Percentiles rank a stretch among this genome's conserved stretches.
These are phyloP conservation scores for Ogataea zsoltii DNA, from an alignment of 805 yeast species.

Conservation along the genomic window DNA sequence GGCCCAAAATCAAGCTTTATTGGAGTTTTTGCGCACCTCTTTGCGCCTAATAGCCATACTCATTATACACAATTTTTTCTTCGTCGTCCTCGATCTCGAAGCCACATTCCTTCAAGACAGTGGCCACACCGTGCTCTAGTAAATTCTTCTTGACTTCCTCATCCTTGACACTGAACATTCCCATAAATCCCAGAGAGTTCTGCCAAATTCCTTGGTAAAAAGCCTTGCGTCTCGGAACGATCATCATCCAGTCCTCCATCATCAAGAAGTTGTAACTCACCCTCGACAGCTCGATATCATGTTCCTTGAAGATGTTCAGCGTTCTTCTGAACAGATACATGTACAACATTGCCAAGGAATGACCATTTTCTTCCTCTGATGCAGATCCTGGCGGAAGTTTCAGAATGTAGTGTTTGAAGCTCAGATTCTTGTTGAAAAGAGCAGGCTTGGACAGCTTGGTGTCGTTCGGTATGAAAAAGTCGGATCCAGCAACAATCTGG, in stretches of 20 bases:
- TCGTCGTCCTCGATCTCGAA: constrained; percentile 56
- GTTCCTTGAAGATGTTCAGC: constrained; percentile 63
- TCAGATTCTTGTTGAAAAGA: constrained; percentile 55
- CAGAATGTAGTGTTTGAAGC: constrained; percentile 83
- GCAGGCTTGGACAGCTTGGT: constrained; percentile 49
- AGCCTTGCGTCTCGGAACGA: constrained; percentile 76
- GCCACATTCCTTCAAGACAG: constrained; percentile 65
- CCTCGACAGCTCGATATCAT: constrained; percentile 37
- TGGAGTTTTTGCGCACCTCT: neutral
- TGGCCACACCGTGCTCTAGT: constrained; percentile 45
- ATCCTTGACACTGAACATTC: constrained; percentile 75
- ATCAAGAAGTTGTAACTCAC: constrained; percentile 79
- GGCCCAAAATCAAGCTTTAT: too few species aligned
- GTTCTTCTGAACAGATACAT: constrained; percentile 71
- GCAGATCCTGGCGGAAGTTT: constrained; percentile 45
- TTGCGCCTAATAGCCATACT: constrained; percentile 57
- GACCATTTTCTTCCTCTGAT: constrained; percentile 46
- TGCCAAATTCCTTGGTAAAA: constrained; percentile 59
- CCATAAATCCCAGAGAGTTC: constrained; percentile 80
- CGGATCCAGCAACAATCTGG: constrained; percentile 41
- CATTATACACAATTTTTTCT: constrained; percentile 51
- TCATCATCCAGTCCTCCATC: constrained; percentile 80
- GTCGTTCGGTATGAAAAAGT: constrained; percentile 56
- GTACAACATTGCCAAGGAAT: constrained; percentile 65
- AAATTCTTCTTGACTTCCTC: constrained; percentile 53